Base-by-base conservation (phyloP, 2,329 filamentous ascomycete species). In the Zasmidium citrigriseum region DNA sequence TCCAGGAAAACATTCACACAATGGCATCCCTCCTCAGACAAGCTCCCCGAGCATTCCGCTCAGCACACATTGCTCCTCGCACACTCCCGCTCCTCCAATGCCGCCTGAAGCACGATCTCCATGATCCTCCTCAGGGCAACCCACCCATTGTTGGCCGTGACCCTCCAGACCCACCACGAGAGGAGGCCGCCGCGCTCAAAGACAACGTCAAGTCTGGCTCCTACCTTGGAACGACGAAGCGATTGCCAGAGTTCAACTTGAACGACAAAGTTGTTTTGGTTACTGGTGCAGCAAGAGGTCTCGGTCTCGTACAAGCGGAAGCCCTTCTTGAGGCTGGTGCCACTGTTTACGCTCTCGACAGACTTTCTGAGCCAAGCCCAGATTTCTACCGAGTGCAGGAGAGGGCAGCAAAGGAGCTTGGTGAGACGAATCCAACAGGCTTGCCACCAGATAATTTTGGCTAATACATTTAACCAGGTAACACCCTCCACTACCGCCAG, bases 261-360 rank as follows among this genome's bases (percentile, higher is more conserved):
- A 81, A 83, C 63, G 84, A 85, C 75, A 91, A 86, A 73, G 82
- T 89, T 1, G 46, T 55, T n/a, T 72, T 89, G 25, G 86, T 92
- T 2, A 89, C 88, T 1, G 89, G 89, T 18, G 89, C 84, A 55
- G 89, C 84, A 2, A 82, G 86, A 59, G 90, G 90, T 0, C 80
- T 93, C 10, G 89, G 89, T n/a, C 75, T 93, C 20, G 84, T 87
- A 4, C 84, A 92, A 67, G 84, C 88, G 1, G 89, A 93, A 67
- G 89, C 86, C 1, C 76, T 93, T 14, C 78, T 90, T 12, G 89
- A 93, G 73, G 89, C 89, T 22, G 89, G 90, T 20, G 90, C 90
- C 29, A 89, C 74, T 63, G 86, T 90, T 27, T 87, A 90, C 70
- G 85, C 85, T 34, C 78, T 89, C 54, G 88, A 90, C 71, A 79